Evolutionary conservation across 768 basidiomycete species (phyloP), one percentile per base, ranked within the genome.

Genomic region (Phanerochaete sordida): DNA sequence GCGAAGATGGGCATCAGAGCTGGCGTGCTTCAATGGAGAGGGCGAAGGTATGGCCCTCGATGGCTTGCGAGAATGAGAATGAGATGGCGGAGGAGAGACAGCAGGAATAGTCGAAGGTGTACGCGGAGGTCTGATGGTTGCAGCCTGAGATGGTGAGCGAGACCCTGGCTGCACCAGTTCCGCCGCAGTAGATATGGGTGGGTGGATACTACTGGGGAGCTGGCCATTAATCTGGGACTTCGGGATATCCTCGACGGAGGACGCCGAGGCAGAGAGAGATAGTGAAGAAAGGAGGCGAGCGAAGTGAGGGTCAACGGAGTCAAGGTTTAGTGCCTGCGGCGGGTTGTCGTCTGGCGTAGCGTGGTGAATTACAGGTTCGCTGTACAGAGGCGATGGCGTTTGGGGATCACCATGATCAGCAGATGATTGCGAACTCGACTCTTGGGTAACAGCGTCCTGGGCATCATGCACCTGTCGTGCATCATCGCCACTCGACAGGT

Each of bases 361-460:
- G 27, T 73, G 65, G 23, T 75, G 73, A 4, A 73, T 67, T 31
- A 73, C 62, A 6, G 82, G 69, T 52, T 80, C 76, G 43, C 77
- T 77, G 68, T 80, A 82, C 58, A 81, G 77, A 0, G 85, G 82
- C n/a, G 86, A 87, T 15, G 85, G 85, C 0, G 84, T 86, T 64
- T 84, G 82, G 9, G 82, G 84, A 66, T 82, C 86, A 45, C 77
- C 79, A 57, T 82, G 84, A 62, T 86, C 84, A 33, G 76, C 78
- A 47, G 82, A 86, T 39, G 85, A 80, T 65, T 85, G 83, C 21
- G 86, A 87, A 66, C 84, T 86, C n/a, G 86, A 85, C 62, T 88
- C 86, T 64, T 81, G 83, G 27, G 57, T 16, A 49, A 67, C 76
- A 64, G 63, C 26, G 3, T 65, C 58, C 26, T 62, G 66, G 45